phyloP scores from a whole-genome alignment of 495 filamentous ascomycete genomes.

The Aspergillus ellipticus region DNA sequence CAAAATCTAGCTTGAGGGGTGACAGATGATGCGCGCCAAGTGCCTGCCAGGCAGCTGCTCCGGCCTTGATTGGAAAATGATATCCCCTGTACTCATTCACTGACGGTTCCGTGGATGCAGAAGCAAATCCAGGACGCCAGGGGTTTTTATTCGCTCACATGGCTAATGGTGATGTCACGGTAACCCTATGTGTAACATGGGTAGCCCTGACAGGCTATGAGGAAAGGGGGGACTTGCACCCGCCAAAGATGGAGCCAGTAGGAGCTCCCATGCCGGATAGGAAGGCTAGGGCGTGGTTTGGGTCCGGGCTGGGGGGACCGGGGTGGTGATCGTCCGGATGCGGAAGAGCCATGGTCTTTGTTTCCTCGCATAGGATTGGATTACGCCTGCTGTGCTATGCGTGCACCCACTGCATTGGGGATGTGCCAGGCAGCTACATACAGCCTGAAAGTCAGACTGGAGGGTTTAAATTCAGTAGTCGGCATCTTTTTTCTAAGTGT shows the following conservation, averaged over 20 bases:
- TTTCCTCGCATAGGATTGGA: neutral
- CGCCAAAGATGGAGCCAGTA: neutral
- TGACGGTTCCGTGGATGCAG: neutral
- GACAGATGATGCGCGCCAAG: neutral
- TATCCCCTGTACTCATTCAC: neutral
- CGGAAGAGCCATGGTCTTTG: slow-evolving; percentile 1
- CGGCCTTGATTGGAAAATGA: neutral
- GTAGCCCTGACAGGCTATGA: neutral
- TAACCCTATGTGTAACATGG: neutral
- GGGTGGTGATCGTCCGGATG: neutral
- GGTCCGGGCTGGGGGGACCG: neutral
- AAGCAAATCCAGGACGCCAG: neutral
- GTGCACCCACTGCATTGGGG: neutral
- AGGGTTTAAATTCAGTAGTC: neutral
- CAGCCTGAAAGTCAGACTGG: neutral
- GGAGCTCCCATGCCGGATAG: neutral
- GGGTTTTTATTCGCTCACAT: neutral
- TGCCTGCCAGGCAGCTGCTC: neutral
- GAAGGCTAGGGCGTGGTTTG: neutral
- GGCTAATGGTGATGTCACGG: neutral
- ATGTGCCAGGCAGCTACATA: neutral
- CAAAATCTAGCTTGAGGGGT: neutral
- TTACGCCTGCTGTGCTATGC: neutral
- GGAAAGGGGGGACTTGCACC: neutral
- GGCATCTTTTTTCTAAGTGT: no score